Percentiles rank a stretch among this genome's conserved stretches.
Evolutionary conservation across 2,329 filamentous ascomycete species (phyloP).

Genomic region (Cytospora chrysosperma): DNA sequence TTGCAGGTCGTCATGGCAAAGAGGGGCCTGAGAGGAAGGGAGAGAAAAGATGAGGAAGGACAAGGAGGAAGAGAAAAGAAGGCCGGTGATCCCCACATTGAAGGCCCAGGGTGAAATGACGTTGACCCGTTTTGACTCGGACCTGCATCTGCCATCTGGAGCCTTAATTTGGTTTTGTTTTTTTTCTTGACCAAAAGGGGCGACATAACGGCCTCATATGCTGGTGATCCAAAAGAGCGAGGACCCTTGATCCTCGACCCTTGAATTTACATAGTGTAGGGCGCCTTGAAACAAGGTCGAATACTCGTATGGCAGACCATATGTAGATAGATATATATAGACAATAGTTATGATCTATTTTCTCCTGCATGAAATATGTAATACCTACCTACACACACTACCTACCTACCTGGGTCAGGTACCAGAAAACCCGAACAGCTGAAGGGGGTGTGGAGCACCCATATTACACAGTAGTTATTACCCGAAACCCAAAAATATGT

Average conservation of each 20-base stretch:
- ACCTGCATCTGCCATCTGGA: not conserved
- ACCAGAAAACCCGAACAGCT: not conserved
- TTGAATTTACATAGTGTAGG: no score
- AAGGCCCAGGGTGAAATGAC: not conserved
- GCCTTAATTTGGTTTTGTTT: not conserved
- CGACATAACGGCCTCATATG: not conserved
- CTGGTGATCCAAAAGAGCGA: not conserved
- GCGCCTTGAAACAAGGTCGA: not conserved
- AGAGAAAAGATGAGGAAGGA: not conserved
- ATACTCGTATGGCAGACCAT: not conserved
- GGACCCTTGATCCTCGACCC: not conserved
- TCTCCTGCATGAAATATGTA: not conserved
- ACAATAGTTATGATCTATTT: not conserved
- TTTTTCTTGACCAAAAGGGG: not conserved
- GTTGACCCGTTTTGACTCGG: not conserved
- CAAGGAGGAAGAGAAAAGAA: slow-evolving; percentile 8
- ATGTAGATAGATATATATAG: not conserved
- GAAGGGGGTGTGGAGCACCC: not conserved
- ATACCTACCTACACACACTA: no score
- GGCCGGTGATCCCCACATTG: not conserved
- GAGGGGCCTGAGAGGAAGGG: slow-evolving; percentile 16
- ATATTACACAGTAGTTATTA: no score
- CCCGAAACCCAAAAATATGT: not conserved
- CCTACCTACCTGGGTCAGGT: no score
- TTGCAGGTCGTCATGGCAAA: slow-evolving; percentile 7